Evolutionary conservation across 768 basidiomycete genomes (phyloP), one percentile per base, ranked within the genome.

Genomic region (Chalciporus pseudorubinellus): DNA sequence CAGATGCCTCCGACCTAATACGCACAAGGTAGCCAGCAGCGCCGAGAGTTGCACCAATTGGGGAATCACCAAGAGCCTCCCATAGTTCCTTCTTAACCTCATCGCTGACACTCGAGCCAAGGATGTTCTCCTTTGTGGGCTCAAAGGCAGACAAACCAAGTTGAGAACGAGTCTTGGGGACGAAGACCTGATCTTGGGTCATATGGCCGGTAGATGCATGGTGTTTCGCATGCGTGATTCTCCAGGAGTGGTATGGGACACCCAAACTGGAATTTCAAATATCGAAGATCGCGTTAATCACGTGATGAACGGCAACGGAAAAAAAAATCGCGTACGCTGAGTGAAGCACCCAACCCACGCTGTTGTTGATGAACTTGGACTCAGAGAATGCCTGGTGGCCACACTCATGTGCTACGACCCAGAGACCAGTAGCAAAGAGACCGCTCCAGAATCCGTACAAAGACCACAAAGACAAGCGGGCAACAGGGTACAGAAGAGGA

Each of bases 351-450:
- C 89, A 95, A 11, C 95, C 95, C 50, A 94, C 89, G 40, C 82
- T 71, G 77, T 98, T 91, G 77, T 98, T 98, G 71, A 97, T 78
- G 26, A 76, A 67, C 75, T 95, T 95, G 47, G 86, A 94, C 58
- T 93, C 85, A 1, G 94, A 98, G 77, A 92, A 99, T 0, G 91
- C 89, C 69, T 95, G 93, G 70, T 99, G 95, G 26, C 95, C 95
- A 60, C 92, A 94, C 72, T 98, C 94, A 65, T 95, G 93, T 41
- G 87, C 94, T 53, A 95, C 75, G 57, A 94, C 87, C 95, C 95
- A 98, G 46, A 98, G 75, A 53, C 95, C 95, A 18, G 95, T 98
- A 5, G 78, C 86, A 53, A 93, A 89, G 26, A 95, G 82, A 48
- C 95, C 94, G 6, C 85, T 73, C 65, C 79, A 81, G 72, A 95